These are phyloP conservation scores for Porodaedalea pini DNA, from an alignment of 1,284 basidiomycete genomes.

Conservation along the genomic window DNA sequence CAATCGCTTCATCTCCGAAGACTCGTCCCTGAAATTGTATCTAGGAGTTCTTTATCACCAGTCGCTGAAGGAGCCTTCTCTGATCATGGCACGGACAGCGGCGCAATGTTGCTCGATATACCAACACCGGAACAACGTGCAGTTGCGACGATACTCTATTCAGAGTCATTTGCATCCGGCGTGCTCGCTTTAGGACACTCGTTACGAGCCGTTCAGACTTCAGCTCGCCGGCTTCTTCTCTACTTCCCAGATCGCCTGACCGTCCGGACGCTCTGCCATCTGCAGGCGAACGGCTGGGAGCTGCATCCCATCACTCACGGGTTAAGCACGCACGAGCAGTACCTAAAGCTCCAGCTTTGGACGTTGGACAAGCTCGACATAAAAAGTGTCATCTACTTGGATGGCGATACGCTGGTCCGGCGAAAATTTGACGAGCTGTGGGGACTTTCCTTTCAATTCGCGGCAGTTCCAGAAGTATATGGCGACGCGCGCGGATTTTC, in stretches of 20 bases:
- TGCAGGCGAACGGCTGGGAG: constrained; percentile 38
- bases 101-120: no score
- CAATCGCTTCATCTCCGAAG: neutral
- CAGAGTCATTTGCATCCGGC: constrained; percentile 39
- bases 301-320: constrained; percentile 32
- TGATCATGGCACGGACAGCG: neutral
- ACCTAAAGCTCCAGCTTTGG: constrained; percentile 45
- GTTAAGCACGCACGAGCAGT: constrained; percentile 38
- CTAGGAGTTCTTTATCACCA: constrained; percentile 5
- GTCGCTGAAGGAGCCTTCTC: neutral
- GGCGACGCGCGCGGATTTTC: constrained; percentile 34
- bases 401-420: constrained; percentile 42
- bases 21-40: neutral
- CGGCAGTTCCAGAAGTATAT: constrained; percentile 42
- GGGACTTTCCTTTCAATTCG: constrained; percentile 40
- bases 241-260: constrained; percentile 41
- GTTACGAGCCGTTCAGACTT: constrained; percentile 33
- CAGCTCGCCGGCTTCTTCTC: constrained; percentile 34
- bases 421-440: constrained; percentile 45
- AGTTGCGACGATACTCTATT: constrained; percentile 41
- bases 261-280: constrained; percentile 37
- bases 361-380: constrained; percentile 35
- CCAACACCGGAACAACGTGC: constrained; percentile 30
- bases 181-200: constrained; percentile 44
- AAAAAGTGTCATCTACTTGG: constrained; percentile 37